A percentile compares a stretch with the other conserved stretches of the same genome.
Evolutionary conservation across 495 filamentous ascomycete genomes (phyloP).

Genomic region (Thermochaetoides thermophila): DNA sequence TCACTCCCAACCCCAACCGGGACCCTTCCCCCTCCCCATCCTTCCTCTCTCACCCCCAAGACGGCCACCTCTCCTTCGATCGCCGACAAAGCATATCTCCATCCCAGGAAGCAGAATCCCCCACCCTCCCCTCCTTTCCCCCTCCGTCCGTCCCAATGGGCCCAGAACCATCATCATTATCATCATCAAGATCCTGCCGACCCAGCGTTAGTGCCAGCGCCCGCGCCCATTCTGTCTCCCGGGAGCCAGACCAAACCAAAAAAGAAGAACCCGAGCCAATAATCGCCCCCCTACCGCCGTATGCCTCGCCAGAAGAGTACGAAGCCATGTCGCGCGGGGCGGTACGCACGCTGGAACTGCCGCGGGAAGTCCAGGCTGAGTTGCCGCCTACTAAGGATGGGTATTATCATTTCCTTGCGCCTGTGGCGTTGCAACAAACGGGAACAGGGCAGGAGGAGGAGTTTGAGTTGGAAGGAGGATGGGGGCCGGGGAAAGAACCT

Average conservation of each 20-base stretch:
- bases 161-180: too few species aligned
- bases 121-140: neutral
- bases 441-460: conserved; percentile 12
- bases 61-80: conserved; percentile 11
- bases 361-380: conserved; percentile 17
- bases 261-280: too few species aligned
- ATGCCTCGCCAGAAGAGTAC: conserved; percentile 17
- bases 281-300: conserved; percentile 20
- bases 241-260: too few species aligned
- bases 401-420: conserved; percentile 12
- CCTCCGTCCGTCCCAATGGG: conserved; percentile 6
- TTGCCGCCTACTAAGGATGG: conserved; percentile 24
- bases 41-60: neutral
- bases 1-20: too few species aligned
- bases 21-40: too few species aligned
- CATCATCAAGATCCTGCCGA: too few species aligned
- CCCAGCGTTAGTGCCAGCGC: too few species aligned
- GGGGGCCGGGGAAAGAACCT: too few species aligned
- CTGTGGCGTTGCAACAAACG: conserved; percentile 13
- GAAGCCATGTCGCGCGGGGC: conserved; percentile 20
- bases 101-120: too few species aligned
- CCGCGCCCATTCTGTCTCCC: too few species aligned
- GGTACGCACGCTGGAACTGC: conserved; percentile 16
- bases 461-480: conserved; percentile 14
- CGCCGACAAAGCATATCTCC: conserved; percentile 9